Evolutionary conservation across 495 filamentous ascomycete genomes (phyloP).

Genomic region (Penicillium desertorum): DNA sequence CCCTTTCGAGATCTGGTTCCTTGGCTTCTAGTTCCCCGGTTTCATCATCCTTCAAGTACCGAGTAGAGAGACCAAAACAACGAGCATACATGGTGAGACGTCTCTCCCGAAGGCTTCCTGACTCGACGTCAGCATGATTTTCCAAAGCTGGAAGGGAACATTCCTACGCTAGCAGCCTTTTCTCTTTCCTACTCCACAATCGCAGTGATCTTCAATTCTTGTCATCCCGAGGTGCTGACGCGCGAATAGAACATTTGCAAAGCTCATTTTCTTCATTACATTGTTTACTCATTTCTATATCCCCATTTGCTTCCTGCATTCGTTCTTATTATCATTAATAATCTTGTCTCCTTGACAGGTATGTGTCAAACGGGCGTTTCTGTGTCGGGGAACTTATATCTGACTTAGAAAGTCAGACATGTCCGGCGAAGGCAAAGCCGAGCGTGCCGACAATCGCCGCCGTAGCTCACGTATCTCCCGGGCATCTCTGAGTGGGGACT

Average conservation of each 20-base stretch:
- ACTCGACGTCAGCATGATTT: constrained; percentile 44
- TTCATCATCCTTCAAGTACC: not conserved
- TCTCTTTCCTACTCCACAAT: not conserved
- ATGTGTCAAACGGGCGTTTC: not conserved
- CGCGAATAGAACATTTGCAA: not conserved
- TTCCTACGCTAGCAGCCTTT: not conserved
- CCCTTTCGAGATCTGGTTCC: constrained; percentile 2
- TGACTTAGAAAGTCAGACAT: constrained; percentile 9
- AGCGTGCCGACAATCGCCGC: constrained; percentile 21
- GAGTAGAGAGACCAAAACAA: not conserved
- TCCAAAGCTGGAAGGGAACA: not conserved
- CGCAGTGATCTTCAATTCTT: not conserved
- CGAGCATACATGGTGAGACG: not conserved
- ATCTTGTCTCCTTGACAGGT: not conserved
- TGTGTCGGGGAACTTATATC: not conserved
- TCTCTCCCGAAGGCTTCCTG: constrained; percentile 17
- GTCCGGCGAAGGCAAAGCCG: constrained; percentile 20
- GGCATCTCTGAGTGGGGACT: constrained; percentile 41
- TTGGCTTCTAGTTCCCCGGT: not conserved
- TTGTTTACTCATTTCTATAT: not conserved
- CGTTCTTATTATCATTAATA: not conserved
- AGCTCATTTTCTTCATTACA: not conserved
- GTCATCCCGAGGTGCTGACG: not conserved
- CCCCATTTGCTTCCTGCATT: not conserved
- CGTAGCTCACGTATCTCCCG: constrained; percentile 41